Conservation (phyloP, 139 green algal species). For the Choricystis sp. region DNA sequence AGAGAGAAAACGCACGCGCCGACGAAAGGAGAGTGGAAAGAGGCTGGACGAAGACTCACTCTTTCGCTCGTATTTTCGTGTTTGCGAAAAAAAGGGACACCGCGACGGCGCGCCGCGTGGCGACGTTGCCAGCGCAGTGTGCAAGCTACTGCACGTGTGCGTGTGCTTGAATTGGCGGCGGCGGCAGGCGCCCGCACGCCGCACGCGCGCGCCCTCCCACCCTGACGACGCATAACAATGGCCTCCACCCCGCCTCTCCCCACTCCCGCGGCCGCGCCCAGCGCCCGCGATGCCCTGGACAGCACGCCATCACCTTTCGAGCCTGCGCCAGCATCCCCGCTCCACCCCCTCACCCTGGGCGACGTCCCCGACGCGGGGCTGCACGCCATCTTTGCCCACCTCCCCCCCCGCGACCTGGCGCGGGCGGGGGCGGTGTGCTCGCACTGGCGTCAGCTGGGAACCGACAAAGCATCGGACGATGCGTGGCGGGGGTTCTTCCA, state of each 20-base stretch:
- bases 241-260: not conserved
- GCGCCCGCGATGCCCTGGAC: not conserved
- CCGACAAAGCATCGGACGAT: constrained; percentile 5
- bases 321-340: not conserved
- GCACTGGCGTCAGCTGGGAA: constrained; percentile 6
- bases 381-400: constrained; percentile 8
- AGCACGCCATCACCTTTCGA: not conserved
- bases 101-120: no score
- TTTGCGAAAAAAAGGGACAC: no score
- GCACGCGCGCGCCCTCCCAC: no score
- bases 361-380: constrained; percentile 6
- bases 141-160: no score
- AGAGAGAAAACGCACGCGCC: no score
- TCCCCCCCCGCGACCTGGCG: constrained; percentile 10
- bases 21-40: no score
- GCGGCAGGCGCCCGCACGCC: no score
- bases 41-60: no score
- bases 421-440: not conserved
- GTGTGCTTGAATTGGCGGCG: no score
- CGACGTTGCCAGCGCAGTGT: no score
- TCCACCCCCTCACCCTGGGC: not conserved
- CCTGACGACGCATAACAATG: not conserved
- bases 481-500: constrained; percentile 26
- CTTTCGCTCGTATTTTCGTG: no score
- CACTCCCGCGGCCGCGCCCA: not conserved